Base-by-base conservation (phyloP, 257 asterid genomes). In the Jaltomata sinuosa region DNA sequence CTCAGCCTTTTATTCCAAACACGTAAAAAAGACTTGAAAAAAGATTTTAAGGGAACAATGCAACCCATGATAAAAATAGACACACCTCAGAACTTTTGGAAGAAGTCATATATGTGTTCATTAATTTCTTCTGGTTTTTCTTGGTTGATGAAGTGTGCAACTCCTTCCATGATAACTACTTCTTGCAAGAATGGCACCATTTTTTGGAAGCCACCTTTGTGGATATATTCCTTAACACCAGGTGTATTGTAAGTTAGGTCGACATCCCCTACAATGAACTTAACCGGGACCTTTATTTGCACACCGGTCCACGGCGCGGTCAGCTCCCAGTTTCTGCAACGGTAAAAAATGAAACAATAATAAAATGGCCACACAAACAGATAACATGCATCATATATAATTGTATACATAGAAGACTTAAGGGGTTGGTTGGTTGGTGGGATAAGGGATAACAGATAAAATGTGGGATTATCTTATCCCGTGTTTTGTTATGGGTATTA, bases 321-420 rank as follows among this genome's bases (percentile, higher is more conserved):
- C 45, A 87, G 85, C 86, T 89, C 91, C 91, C 91, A 89, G 72
- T 83, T 89, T 62, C 91, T 89, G 88, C 68, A 78, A 19, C 57
- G 25, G 0, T 67, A 5, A 49, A 22, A 25, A n/a, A 31, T n/a
- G 0, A 1, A 38, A 11, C 79, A 38, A n/a, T 0, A 71, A 12
- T 38, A 40, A 71, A 71, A 71, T n/a, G 79, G 79, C 11, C 54
- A 40, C 79, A 71, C 34, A 71, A 40, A 71, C 54, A 40, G 54
- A 32, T n/a, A 71, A 40, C 21, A 57, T 57, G 16, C 77, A 68
- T 22, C 29, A 21, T 69, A 68, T 19, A 68, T 68, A 34, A 34
- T 36, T 36, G 78, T 71, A 71, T 40, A 11, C 32, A 40, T n/a
- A 38, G 29, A 38, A 68, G 29, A 40, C 79, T 38, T 71, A 4